phyloP scores from a whole-genome alignment of 805 yeast species.

The Candida orba region DNA sequence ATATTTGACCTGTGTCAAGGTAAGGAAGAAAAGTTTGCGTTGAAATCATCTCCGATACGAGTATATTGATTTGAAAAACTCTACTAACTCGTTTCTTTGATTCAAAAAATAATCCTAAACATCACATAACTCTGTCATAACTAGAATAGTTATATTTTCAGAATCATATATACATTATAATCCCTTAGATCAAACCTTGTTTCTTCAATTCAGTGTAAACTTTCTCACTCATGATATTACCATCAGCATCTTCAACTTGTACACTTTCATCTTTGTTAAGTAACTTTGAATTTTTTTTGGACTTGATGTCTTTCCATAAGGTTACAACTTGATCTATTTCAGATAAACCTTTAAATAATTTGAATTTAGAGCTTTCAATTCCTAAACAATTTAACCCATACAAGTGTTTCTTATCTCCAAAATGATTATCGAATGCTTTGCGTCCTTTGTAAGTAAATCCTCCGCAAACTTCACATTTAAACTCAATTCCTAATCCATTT shows the following conservation, averaged over 20 bases:
- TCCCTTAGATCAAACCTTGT: slow-evolving; percentile 63
- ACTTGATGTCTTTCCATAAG: slow-evolving; percentile 43
- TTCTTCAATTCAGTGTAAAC: slow-evolving; percentile 80
- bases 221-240: slow-evolving; percentile 82
- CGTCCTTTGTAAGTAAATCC: slow-evolving; percentile 68
- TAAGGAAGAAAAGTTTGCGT: too few relatives aligned
- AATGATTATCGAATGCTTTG: slow-evolving; percentile 64
- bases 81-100: too few relatives aligned
- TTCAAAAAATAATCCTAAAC: too few relatives aligned
- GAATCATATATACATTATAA: too few relatives aligned
- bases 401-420: slow-evolving; percentile 59
- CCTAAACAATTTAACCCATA: slow-evolving; percentile 75
- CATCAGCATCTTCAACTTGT: slow-evolving; percentile 89
- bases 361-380: slow-evolving; percentile 38
- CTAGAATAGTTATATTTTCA: too few relatives aligned
- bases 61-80: too few relatives aligned
- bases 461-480: slow-evolving; percentile 83
- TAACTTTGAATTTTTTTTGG: slow-evolving; percentile 6
- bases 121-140: too few relatives aligned
- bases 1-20: too few relatives aligned
- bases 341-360: slow-evolving; percentile 54
- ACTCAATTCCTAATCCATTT: slow-evolving; percentile 72
- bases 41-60: too few relatives aligned
- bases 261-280: slow-evolving; percentile 44
- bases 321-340: slow-evolving; percentile 59